These are phyloP conservation scores for Lasiosphaeria miniovina DNA, from an alignment of 495 filamentous ascomycete species.

Conservation along the genomic window DNA sequence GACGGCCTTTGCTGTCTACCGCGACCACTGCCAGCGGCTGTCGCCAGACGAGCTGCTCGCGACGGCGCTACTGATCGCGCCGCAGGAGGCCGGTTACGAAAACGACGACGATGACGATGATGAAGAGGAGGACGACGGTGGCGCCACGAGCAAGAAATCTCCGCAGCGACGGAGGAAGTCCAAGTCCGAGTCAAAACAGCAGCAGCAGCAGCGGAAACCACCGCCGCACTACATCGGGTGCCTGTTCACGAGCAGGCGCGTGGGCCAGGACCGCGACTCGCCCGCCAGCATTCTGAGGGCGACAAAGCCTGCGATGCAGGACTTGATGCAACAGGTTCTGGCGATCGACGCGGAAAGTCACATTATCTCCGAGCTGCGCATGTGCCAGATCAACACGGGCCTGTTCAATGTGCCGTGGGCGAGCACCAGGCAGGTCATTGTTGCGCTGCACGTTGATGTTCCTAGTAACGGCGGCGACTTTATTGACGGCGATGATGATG, in stretches of 20 bases:
- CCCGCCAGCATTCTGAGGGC: slow-evolving; percentile 16
- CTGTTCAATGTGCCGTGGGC: slow-evolving; percentile 29
- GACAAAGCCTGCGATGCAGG: slow-evolving; percentile 20
- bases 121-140: not conserved
- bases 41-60: slow-evolving; percentile 17
- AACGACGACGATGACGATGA: not conserved
- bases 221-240: slow-evolving; percentile 29
- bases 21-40: slow-evolving; percentile 17
- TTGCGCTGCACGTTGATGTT: slow-evolving; percentile 11
- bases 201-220: not conserved
- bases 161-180: not conserved
- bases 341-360: slow-evolving; percentile 3
- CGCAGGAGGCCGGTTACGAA: not conserved
- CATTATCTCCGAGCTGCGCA: slow-evolving; percentile 21
- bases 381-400: slow-evolving; percentile 29
- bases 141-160: not conserved
- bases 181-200: not conserved
- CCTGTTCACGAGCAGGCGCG: slow-evolving; percentile 25
- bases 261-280: slow-evolving; percentile 16
- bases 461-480: not conserved
- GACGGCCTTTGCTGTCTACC: slow-evolving; percentile 18
- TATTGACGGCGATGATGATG: slow-evolving; percentile 12
- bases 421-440: slow-evolving; percentile 16
- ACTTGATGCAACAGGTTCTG: slow-evolving; percentile 23
- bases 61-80: slow-evolving; percentile 24